Base-by-base conservation (phyloP, 257 asterid species). In the Scutellaria barbata region DNA sequence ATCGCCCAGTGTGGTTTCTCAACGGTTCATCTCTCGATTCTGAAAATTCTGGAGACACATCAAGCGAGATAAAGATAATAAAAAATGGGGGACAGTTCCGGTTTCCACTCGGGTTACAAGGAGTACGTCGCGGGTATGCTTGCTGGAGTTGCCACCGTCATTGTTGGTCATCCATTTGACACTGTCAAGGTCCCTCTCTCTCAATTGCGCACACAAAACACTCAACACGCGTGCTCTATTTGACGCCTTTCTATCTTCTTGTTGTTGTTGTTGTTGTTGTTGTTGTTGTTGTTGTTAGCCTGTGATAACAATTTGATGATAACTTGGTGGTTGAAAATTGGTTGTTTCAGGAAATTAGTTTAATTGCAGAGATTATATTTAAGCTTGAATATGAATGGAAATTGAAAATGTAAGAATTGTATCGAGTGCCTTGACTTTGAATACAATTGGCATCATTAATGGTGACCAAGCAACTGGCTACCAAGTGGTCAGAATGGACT, bases 141-240 rank as follows among this genome's bases (percentile, higher is more conserved):
- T 42, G 98, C 98, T 10, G 98, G 99, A 54, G 89, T 94, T 74
- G 79, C 96, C 68, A 91, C 86, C n/a, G 98, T 91, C 72, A 30
- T 81, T 69, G 92, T 83, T 57, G 98, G 98, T 55, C 99, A 94
- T 76, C 99, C 99, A 16, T 89, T 91, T 33, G 99, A 89, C 81
- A 94, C 99, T 40, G 95, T 94, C 79, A 89, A 94, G 96, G 99
- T 89, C 48, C 45, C 60, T 62, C 40, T 74, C 75, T 66, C 43
- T 53, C 55, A 41, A 25, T 66, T 18, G 57, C 52, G 40, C 45
- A 16, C 37, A 11, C 39, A 10, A 22, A 51, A 42, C 47, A 42
- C 47, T 10, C 10, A 7, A 42, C 47, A 22, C 20, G 16, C 47
- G 13, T 37, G 11, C 22, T 16, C 46, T 35, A 20, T 37, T 66